These are phyloP conservation scores for Metschnikowia hibisci DNA, from an alignment of 805 yeast species.

Conservation along the genomic window DNA sequence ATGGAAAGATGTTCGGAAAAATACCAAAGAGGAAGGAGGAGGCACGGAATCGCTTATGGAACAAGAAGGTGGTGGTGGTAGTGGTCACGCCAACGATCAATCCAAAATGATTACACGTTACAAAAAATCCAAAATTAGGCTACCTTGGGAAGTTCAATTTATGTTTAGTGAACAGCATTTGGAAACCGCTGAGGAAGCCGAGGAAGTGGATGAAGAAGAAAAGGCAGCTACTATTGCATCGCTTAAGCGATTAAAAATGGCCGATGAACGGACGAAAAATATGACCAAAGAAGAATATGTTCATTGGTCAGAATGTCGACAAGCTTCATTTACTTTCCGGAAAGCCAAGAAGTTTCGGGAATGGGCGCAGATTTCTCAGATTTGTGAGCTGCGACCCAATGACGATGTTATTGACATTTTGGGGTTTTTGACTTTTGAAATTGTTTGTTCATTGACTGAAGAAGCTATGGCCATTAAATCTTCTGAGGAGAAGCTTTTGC, in stretches of 20 bases:
- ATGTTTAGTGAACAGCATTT: conserved; percentile 91
- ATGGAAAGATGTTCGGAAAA: conserved; percentile 95
- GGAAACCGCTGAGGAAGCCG: conserved; percentile 57
- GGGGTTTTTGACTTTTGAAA: conserved; percentile 93
- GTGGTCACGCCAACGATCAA: conserved; percentile 32
- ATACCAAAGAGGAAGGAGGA: conserved; percentile 55
- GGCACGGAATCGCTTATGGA: conserved; percentile 49
- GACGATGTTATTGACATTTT: conserved; percentile 95
- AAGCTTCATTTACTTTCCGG: conserved; percentile 92
- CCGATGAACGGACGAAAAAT: conserved; percentile 86
- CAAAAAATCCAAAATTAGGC: conserved; percentile 72
- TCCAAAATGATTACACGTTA: conserved; percentile 44
- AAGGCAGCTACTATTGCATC: conserved; percentile 85
- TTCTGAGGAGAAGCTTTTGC: conserved; percentile 50
- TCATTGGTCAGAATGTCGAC: conserved; percentile 98
- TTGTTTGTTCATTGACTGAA: conserved; percentile 92
- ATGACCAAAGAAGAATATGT: conserved; percentile 98
- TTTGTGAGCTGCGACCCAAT: conserved; percentile 87
- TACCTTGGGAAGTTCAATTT: conserved; percentile 94
- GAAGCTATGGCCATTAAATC: conserved; percentile 79
- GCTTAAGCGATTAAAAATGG: conserved; percentile 81
- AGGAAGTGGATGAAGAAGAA: conserved; percentile 79
- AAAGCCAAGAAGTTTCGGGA: conserved; percentile 93
- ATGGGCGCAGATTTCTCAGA: conserved; percentile 85
- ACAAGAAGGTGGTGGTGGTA: conserved; percentile 41